A percentile compares a stretch with the other conserved stretches of the same genome.
phyloP scores from a whole-genome alignment of 371 early-diverging fungal genomes.

The Amoeboaphelidium protococcarum region DNA sequence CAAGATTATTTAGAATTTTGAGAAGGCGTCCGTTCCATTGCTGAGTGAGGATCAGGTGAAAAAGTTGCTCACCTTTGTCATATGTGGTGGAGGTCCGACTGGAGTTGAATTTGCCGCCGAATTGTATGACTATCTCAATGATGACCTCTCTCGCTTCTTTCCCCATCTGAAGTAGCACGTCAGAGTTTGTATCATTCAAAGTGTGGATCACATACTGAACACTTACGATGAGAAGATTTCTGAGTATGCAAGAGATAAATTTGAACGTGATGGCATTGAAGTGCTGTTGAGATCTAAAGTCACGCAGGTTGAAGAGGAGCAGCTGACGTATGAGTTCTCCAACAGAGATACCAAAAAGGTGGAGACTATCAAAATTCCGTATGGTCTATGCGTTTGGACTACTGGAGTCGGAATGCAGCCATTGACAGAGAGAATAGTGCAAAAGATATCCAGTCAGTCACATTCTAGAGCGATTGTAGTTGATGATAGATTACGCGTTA shows the following conservation, averaged over 20 bases:
- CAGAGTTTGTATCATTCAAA: conserved; percentile 33
- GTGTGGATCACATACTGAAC: conserved; percentile 23
- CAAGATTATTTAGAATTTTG: conserved; percentile 59
- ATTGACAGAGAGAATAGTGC: conserved; percentile 4
- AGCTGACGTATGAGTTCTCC: conserved; percentile 11
- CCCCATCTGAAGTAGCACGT: background rate
- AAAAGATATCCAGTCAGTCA: background rate
- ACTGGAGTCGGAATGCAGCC: conserved; percentile 17
- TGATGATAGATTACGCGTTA: background rate
- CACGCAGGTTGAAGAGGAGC: conserved; percentile 7
- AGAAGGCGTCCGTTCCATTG: conserved; percentile 59
- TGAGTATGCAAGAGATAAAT: conserved; percentile 7
- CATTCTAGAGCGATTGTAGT: background rate
- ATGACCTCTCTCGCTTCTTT: conserved; percentile 25
- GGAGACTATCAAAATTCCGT: conserved; percentile 7
- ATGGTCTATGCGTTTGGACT: conserved; percentile 16
- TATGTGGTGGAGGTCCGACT: conserved; percentile 86
- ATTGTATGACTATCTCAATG: conserved; percentile 64
- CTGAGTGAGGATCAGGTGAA: conserved; percentile 44
- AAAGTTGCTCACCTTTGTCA: conserved; percentile 70
- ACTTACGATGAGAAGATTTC: conserved; percentile 8
- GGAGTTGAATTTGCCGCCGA: conserved; percentile 87
- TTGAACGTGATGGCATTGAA: conserved; percentile 8
- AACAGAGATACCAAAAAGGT: background rate
- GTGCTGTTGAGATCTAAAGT: conserved; percentile 12